Evolutionary conservation across 208 protist genomes (phyloP).

Genomic region (Acanthamoeba healyi): DNA sequence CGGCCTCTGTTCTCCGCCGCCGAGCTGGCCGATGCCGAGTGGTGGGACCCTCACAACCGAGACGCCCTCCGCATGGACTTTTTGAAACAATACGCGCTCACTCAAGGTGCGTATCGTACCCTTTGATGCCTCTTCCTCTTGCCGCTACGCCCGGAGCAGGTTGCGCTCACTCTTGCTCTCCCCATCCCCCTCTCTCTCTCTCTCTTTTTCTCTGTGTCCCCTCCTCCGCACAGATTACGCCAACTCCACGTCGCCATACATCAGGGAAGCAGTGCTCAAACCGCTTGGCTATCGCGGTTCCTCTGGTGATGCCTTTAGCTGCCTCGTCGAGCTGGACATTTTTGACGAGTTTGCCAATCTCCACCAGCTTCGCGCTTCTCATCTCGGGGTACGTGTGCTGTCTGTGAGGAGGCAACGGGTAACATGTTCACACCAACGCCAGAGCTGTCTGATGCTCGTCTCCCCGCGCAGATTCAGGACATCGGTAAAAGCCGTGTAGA

Average conservation of each 20-base stretch:
- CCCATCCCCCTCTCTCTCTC: too few species aligned
- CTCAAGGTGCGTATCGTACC: not conserved
- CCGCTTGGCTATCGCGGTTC: constrained; percentile 5
- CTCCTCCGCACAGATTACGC: too few species aligned
- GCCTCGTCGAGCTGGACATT: not conserved
- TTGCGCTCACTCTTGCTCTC: not conserved
- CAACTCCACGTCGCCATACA: not conserved
- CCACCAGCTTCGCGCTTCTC: not conserved
- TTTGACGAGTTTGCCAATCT: not conserved
- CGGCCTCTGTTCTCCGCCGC: not conserved
- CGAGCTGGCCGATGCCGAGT: not conserved
- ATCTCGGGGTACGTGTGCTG: not conserved
- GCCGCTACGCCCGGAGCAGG: too few species aligned
- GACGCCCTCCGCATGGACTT: not conserved
- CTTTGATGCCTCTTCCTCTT: not conserved
- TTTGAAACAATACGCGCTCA: not conserved
- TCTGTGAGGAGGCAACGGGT: too few species aligned
- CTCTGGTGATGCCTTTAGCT: not conserved
- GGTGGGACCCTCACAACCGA: not conserved
- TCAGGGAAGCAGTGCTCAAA: not conserved
- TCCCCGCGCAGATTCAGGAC: too few species aligned
- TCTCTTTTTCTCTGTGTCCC: too few species aligned
- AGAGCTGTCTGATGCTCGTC: too few species aligned
- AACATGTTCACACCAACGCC: too few species aligned
- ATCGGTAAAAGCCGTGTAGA: too few species aligned